These are phyloP conservation scores for Podaxis sp. DNA, from an alignment of 768 basidiomycete genomes.

Conservation along the genomic window DNA sequence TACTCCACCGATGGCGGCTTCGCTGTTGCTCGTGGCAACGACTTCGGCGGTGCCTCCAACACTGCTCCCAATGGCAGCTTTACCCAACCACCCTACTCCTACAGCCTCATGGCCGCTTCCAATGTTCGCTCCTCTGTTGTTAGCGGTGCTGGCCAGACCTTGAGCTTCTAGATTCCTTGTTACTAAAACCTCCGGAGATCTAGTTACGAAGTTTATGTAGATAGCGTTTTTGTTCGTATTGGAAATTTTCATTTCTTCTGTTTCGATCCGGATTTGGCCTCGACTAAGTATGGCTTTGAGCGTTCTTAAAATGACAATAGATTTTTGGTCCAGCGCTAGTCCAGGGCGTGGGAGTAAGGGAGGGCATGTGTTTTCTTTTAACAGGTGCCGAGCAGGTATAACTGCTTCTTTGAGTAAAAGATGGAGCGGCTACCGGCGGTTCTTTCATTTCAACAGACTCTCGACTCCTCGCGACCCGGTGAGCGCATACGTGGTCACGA, in stretches of 20 bases:
- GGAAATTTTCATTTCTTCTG: not conserved
- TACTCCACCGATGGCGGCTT: slow-evolving; percentile 42
- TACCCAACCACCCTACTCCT: slow-evolving; percentile 28
- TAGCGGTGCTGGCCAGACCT: slow-evolving; percentile 28
- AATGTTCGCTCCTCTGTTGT: slow-evolving; percentile 27
- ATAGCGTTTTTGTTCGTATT: not conserved
- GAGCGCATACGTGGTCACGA: not conserved
- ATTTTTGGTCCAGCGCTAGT: not conserved
- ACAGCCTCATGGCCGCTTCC: slow-evolving; percentile 22
- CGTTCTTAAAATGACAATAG: too few relatives aligned
- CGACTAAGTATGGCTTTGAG: not conserved
- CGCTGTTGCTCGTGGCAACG: slow-evolving; percentile 37
- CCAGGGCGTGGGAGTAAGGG: slow-evolving; percentile 7
- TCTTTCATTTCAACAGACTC: not conserved
- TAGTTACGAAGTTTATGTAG: not conserved
- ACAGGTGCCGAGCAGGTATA: not conserved
- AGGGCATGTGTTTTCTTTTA: not conserved
- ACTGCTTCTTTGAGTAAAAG: not conserved
- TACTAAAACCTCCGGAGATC: slow-evolving; percentile 16
- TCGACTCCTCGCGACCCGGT: not conserved
- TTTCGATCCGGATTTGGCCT: not conserved
- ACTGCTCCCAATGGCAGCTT: slow-evolving; percentile 31
- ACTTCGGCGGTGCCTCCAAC: slow-evolving; percentile 29
- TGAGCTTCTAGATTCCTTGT: slow-evolving; percentile 22
- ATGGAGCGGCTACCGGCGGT: not conserved